phyloP scores from a whole-genome alignment of 2,329 filamentous ascomycete genomes.

The Orbilia oligospora region DNA sequence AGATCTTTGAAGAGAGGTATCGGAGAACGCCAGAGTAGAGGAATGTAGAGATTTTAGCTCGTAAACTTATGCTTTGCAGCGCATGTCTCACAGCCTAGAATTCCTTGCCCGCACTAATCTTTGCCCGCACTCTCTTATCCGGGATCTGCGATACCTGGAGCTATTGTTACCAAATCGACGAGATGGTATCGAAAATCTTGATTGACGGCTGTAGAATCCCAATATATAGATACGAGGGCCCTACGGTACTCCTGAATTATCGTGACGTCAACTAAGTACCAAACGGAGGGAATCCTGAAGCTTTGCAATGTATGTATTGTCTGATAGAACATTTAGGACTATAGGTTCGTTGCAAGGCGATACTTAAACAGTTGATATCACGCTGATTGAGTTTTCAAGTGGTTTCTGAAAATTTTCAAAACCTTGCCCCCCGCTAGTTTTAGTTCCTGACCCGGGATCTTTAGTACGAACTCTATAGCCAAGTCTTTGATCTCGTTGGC shows the following conservation, averaged over 20 bases:
- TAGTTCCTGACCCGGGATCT: neutral
- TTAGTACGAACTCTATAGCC: neutral
- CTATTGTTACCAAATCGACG: slow-evolving; percentile 21
- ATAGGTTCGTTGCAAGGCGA: neutral
- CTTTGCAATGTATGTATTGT: too few relatives aligned
- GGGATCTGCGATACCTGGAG: slow-evolving; percentile 21
- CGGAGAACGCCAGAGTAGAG: neutral
- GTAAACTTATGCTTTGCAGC: neutral
- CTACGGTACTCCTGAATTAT: neutral
- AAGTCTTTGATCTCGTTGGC: too few relatives aligned
- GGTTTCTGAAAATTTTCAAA: neutral
- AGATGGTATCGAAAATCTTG: slow-evolving; percentile 35
- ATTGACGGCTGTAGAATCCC: neutral
- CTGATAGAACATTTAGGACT: neutral
- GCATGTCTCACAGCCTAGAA: slow-evolving; percentile 56
- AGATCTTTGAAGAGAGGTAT: neutral
- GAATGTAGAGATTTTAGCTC: neutral
- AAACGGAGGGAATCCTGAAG: neutral
- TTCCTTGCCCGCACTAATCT: neutral
- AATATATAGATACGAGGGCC: neutral
- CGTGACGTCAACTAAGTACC: slow-evolving; percentile 22
- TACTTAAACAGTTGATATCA: slow-evolving; percentile 5
- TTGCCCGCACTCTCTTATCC: slow-evolving; percentile 35
- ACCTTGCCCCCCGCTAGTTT: neutral
- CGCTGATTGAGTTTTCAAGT: neutral